Conservation (phyloP, 179 eudicot genomes). For the Camellia oleifera region DNA sequence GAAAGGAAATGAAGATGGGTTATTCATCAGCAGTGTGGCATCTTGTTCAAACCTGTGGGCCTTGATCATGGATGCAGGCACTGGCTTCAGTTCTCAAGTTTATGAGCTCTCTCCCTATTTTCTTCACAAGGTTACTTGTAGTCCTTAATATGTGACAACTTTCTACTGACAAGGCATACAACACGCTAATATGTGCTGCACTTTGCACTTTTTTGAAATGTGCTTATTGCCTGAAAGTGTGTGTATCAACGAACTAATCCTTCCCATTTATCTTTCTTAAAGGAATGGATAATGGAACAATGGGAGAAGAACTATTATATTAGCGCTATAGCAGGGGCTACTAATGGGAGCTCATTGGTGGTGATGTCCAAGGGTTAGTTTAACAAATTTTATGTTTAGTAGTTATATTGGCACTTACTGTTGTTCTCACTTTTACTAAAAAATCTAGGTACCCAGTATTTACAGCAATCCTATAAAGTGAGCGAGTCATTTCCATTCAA, state of each 20-base stretch:
- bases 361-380: slow-evolving; percentile 81
- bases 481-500: no score
- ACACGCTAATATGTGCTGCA: no score
- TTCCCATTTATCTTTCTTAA: slow-evolving; percentile 5
- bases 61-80: slow-evolving; percentile 76
- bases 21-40: slow-evolving; percentile 63
- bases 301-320: slow-evolving; percentile 88
- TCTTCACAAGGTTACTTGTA: slow-evolving; percentile 51
- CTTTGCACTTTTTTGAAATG: background rate
- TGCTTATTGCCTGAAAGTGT: background rate
- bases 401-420: slow-evolving; percentile 8
- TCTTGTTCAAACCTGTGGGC: slow-evolving; percentile 74
- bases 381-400: slow-evolving; percentile 9
- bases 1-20: slow-evolving; percentile 69
- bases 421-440: no score
- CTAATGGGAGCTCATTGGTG: slow-evolving; percentile 78
- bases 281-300: slow-evolving; percentile 95
- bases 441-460: no score
- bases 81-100: slow-evolving; percentile 56
- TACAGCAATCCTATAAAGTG: no score
- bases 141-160: no score
- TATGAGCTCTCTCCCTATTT: slow-evolving; percentile 65
- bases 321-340: slow-evolving; percentile 78
- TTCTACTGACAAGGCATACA: no score
- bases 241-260: background rate